These are phyloP conservation scores for Laetiporus sulphureus DNA, from an alignment of 1,284 basidiomycete species.

Conservation along the genomic window DNA sequence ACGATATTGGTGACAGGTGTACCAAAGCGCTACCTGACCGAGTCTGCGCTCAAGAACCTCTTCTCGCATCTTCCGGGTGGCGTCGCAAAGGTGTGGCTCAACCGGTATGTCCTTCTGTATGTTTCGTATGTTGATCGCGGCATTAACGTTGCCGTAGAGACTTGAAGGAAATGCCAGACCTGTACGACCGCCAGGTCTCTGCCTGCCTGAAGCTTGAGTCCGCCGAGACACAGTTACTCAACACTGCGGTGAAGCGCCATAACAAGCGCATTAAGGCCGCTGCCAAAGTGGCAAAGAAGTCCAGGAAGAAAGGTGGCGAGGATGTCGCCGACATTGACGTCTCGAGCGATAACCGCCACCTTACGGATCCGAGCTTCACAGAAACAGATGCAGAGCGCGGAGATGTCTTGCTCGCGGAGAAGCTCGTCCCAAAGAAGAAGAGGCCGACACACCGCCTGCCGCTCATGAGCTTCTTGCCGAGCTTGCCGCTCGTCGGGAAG, in stretches of 20 bases:
- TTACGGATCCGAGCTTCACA: slow-evolving; percentile 32
- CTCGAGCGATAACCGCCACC: slow-evolving; percentile 31
- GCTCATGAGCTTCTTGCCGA: slow-evolving; percentile 43
- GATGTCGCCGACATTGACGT: slow-evolving; percentile 10
- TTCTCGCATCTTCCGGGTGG: slow-evolving; percentile 79
- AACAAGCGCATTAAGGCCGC: slow-evolving; percentile 40
- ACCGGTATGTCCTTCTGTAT: slow-evolving; percentile 37
- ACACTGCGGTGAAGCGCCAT: slow-evolving; percentile 64
- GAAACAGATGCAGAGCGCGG: slow-evolving; percentile 47
- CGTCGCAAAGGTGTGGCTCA: slow-evolving; percentile 86
- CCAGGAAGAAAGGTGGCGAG: slow-evolving; percentile 23
- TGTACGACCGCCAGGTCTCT: slow-evolving; percentile 73
- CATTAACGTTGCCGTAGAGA: slow-evolving; percentile 45
- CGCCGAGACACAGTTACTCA: slow-evolving; percentile 74
- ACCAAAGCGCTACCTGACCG: slow-evolving; percentile 69
- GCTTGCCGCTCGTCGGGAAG: slow-evolving; percentile 62
- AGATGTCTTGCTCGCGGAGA: slow-evolving; percentile 38
- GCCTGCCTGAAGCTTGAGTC: slow-evolving; percentile 79
- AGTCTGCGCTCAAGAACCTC: slow-evolving; percentile 58
- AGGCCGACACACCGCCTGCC: slow-evolving; percentile 80
- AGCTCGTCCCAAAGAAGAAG: slow-evolving; percentile 58
- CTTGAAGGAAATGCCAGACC: slow-evolving; percentile 77
- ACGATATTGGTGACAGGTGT: slow-evolving; percentile 89
- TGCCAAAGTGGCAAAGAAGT: slow-evolving; percentile 25
- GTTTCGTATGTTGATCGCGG: too few species aligned